Percentiles rank a stretch among this genome's conserved stretches.
These are phyloP conservation scores for Scheffersomyces stipitis DNA, from an alignment of 805 yeast species.

Conservation along the genomic window DNA sequence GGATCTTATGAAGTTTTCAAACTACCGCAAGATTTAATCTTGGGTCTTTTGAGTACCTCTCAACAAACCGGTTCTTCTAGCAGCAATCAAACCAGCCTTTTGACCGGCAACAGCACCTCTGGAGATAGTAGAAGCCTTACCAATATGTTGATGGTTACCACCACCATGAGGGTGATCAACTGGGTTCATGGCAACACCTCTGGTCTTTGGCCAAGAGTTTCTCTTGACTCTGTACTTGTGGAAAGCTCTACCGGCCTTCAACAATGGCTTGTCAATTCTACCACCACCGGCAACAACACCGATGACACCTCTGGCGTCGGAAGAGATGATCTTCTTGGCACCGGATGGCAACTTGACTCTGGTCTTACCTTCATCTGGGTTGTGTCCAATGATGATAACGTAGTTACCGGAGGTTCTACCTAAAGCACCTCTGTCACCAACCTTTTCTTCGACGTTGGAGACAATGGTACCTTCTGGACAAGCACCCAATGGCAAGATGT, in stretches of 20 bases:
- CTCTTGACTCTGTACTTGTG: constrained; percentile 98
- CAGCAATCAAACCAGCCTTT: constrained; percentile 40
- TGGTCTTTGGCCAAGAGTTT: constrained; percentile 99
- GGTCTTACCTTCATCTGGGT: constrained; percentile 97
- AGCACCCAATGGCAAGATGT: constrained; percentile 91
- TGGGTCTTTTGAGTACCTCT: constrained; percentile 40
- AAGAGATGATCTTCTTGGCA: constrained; percentile 92
- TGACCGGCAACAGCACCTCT: constrained; percentile 42
- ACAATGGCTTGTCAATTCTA: constrained; percentile 97
- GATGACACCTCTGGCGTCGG: constrained; percentile 97
- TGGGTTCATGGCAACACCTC: constrained; percentile 99
- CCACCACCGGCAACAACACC: constrained; percentile 99
- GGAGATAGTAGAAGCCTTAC: constrained; percentile 40
- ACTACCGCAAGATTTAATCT: constrained; percentile 20
- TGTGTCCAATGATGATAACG: constrained; percentile 97
- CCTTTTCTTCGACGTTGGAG: constrained; percentile 95
- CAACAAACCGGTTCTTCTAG: constrained; percentile 41
- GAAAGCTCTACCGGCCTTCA: constrained; percentile 99
- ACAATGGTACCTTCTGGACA: constrained; percentile 99
- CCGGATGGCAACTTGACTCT: constrained; percentile 98
- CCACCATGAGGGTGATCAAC: constrained; percentile 99
- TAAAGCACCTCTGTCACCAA: constrained; percentile 99
- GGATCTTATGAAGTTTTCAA: no score
- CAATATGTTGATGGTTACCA: constrained; percentile 62
- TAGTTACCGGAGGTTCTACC: constrained; percentile 99